Base-by-base conservation (phyloP, 2,329 filamentous ascomycete genomes). In the Emergomyces orientalis region DNA sequence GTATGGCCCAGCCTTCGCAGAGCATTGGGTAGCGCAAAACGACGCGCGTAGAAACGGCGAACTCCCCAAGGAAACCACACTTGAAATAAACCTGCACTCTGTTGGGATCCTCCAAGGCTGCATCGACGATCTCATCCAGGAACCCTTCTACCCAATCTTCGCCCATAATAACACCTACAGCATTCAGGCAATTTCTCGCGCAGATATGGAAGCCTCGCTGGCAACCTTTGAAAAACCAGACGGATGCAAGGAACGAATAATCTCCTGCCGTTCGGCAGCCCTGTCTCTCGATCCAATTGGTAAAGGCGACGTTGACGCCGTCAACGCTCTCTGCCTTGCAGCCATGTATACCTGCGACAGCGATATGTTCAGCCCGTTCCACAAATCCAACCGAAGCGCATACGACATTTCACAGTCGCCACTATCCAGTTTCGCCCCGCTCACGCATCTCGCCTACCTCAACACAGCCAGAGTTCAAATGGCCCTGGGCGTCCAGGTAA, bases 161-260 rank as follows among this genome's bases (percentile, higher is more conserved):
- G 78, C 82, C 0, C 81, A 79, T 70, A 83, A 85, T 71, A 86
- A 86, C 65, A 83, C 83, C 2, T 86, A 86, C 65, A 79, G 78
- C n/a, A 76, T 86, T 47, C 67, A 81, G 62, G 74, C 79, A 0
- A 77, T 82, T 67, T 81, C 81, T 64, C 69, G 81, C 56, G 77
- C 77, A 4, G 71, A 78, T 5, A 80, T 81, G 62, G 72, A 80
- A 2, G 67, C 70, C n/a, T 78, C 78, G 2, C 69, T 82, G 14
- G 67, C 80, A 27, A 74, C 76, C 7, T 78, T 80, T 64, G 75
- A 76, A 60, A 73, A 73, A 8, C 71, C 75, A 0, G 78, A 76
- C 1, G 85, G 84, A 3, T 85, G 83, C 66, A 76, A 77, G n/a
- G 82, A 86, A 51, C 78, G 79, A 62, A 80, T 86, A 58, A 69